A percentile compares a stretch with the other conserved stretches of the same genome.
Conservation (phyloP, 2,329 filamentous ascomycete genomes). For the Shiraia sp. region DNA sequence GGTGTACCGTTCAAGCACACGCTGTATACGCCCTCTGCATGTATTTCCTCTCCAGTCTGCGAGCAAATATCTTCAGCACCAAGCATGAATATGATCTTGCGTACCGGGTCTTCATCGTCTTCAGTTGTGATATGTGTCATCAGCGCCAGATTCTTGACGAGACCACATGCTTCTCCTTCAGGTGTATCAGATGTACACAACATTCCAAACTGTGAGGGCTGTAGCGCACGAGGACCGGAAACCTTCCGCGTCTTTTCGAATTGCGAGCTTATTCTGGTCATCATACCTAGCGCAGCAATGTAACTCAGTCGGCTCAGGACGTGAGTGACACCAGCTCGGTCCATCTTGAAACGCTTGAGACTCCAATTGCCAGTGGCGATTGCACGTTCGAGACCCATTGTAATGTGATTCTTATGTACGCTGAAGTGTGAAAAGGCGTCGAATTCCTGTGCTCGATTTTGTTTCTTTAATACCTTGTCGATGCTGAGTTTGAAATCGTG, state of each 20-base stretch:
- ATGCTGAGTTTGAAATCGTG: slow-evolving; percentile 88
- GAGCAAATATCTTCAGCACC: slow-evolving; percentile 82
- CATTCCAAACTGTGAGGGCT: slow-evolving; percentile 98
- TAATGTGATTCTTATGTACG: slow-evolving; percentile 84
- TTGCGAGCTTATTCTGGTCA: slow-evolving; percentile 97
- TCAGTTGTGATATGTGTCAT: slow-evolving; percentile 99
- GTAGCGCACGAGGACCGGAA: slow-evolving; percentile 89
- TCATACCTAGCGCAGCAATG: slow-evolving; percentile 97
- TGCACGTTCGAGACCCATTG: slow-evolving; percentile 88
- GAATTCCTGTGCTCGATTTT: slow-evolving; percentile 83
- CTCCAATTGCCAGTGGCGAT: slow-evolving; percentile 99
- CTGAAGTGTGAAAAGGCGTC: slow-evolving; percentile 85
- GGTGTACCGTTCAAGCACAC: slow-evolving; percentile 97
- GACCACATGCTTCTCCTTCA: slow-evolving; percentile 95
- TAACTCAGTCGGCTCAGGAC: slow-evolving; percentile 94
- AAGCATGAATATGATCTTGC: slow-evolving; percentile 81
- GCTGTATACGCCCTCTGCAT: slow-evolving; percentile 79
- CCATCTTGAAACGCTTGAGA: slow-evolving; percentile 98
- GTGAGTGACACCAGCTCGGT: slow-evolving; percentile 93
- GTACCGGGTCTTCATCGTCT: slow-evolving; percentile 88
- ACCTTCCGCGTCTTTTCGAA: slow-evolving; percentile 99
- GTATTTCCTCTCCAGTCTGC: slow-evolving; percentile 83
- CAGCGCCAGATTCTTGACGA: slow-evolving; percentile 95
- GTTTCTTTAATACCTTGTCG: slow-evolving; percentile 94
- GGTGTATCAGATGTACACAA: slow-evolving; percentile 95